Percentiles rank a stretch among this genome's conserved stretches.
phyloP scores from a whole-genome alignment of 2,329 filamentous ascomycete genomes.

The Monilinia fructicola region DNA sequence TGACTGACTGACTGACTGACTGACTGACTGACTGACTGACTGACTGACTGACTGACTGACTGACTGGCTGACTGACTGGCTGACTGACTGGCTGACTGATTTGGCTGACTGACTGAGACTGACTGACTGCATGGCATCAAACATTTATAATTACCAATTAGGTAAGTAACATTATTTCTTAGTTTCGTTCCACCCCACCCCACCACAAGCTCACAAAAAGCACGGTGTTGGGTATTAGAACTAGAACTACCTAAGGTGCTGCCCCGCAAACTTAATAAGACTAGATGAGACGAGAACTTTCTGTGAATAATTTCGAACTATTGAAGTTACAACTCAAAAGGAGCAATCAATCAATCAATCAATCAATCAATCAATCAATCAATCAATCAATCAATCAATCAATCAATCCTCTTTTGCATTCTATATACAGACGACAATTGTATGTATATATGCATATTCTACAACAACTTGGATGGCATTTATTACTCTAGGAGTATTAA shows the following conservation, averaged over 20 bases:
- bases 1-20: too few species aligned
- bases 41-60: too few species aligned
- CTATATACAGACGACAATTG: not conserved
- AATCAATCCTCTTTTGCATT: not conserved
- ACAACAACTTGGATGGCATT: not conserved
- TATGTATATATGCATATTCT: too few species aligned
- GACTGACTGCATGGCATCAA: too few species aligned
- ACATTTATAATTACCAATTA: too few species aligned
- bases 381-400: not conserved
- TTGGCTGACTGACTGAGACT: too few species aligned
- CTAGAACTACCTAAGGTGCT: too few species aligned
- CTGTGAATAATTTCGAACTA: not conserved
- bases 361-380: not conserved
- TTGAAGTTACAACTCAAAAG: not conserved
- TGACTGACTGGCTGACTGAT: too few species aligned
- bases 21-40: too few species aligned
- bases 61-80: too few species aligned
- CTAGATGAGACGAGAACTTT: slow-evolving; percentile 16
- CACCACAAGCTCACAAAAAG: not conserved
- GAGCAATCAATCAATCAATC: not conserved
- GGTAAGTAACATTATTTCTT: not conserved
- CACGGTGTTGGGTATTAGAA: too few species aligned
- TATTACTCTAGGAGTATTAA: not conserved
- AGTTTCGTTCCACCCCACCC: not conserved
- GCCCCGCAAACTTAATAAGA: not conserved